Evolutionary conservation across 495 filamentous ascomycete genomes (phyloP).

Genomic region (Neurospora sp.): DNA sequence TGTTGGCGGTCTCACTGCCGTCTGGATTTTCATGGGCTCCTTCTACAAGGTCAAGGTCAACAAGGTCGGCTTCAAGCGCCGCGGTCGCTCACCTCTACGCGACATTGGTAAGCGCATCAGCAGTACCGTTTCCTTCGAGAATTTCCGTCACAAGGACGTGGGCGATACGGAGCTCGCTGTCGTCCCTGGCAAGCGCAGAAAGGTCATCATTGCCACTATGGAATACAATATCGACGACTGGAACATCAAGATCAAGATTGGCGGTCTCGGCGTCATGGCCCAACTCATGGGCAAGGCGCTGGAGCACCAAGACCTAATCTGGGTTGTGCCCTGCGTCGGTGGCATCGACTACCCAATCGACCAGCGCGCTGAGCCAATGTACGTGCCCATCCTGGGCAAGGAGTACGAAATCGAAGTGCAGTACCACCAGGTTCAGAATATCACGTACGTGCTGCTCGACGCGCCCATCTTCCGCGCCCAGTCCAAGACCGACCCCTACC

Average conservation of each 20-base stretch:
- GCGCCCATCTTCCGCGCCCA: constrained; percentile 61
- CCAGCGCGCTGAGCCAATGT: constrained; percentile 49
- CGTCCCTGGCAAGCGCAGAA: constrained; percentile 43
- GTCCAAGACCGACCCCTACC: constrained; percentile 54
- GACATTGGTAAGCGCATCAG: constrained; percentile 14
- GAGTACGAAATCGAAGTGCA: constrained; percentile 52
- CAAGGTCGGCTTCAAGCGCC: constrained; percentile 47
- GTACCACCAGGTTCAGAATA: constrained; percentile 57
- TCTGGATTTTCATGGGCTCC: constrained; percentile 52
- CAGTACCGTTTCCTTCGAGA: constrained; percentile 12
- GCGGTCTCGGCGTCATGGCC: constrained; percentile 60
- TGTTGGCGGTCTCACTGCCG: constrained; percentile 42
- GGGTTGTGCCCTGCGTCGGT: constrained; percentile 67
- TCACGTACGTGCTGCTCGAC: constrained; percentile 63
- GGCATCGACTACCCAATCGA: constrained; percentile 55
- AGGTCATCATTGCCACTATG: constrained; percentile 57
- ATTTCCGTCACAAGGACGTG: constrained; percentile 43
- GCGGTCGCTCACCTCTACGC: constrained; percentile 15
- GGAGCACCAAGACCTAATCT: constrained; percentile 58
- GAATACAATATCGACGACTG: constrained; percentile 68
- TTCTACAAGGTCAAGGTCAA: constrained; percentile 54
- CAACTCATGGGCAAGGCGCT: constrained; percentile 65
- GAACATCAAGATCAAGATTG: constrained; percentile 64
- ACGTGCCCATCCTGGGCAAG: constrained; percentile 50
- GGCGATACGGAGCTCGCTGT: constrained; percentile 52